These are phyloP conservation scores for Cicer judaicum DNA, from an alignment of 306 rosid genomes.

Conservation along the genomic window DNA sequence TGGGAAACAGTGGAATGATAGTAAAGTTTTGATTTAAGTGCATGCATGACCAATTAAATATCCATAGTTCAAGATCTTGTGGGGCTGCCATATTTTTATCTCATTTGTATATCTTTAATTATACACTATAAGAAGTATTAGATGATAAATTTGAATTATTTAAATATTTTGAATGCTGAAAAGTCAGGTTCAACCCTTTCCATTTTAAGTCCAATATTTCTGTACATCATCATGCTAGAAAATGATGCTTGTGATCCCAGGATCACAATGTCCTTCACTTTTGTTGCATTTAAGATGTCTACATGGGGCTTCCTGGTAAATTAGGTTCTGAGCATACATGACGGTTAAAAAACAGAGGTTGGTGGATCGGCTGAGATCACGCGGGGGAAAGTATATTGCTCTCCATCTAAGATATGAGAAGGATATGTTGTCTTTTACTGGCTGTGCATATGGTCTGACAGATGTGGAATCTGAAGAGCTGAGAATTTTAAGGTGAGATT, in stretches of 20 bases:
- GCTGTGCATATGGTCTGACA: slow-evolving; percentile 84
- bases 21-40: slow-evolving; percentile 27
- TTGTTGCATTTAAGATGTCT: slow-evolving; percentile 89
- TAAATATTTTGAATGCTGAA: slow-evolving; percentile 26
- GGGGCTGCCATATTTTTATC: slow-evolving; percentile 4
- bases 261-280: slow-evolving; percentile 47
- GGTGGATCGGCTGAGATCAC: slow-evolving; percentile 91
- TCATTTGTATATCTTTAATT: slow-evolving; percentile 14
- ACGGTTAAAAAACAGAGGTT: slow-evolving; percentile 94
- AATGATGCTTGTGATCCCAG: slow-evolving; percentile 48
- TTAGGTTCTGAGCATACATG: slow-evolving; percentile 97
- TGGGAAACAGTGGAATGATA: slow-evolving; percentile 10
- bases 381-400: slow-evolving; percentile 82
- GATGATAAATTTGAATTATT: slow-evolving; percentile 17
- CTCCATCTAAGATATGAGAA: slow-evolving; percentile 96
- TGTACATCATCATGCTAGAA: slow-evolving; percentile 48
- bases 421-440: slow-evolving; percentile 95
- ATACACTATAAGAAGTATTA: neutral
- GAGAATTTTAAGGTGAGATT: slow-evolving; percentile 78
- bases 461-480: slow-evolving; percentile 86
- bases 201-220: slow-evolving; percentile 36
- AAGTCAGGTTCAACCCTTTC: slow-evolving; percentile 34
- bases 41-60: slow-evolving; percentile 10
- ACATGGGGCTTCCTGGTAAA: slow-evolving; percentile 86
- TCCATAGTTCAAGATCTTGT: slow-evolving; percentile 20